Percentiles rank a stretch among this genome's conserved stretches.
phyloP scores from a whole-genome alignment of 805 yeast species.

The Candida verbasci region DNA sequence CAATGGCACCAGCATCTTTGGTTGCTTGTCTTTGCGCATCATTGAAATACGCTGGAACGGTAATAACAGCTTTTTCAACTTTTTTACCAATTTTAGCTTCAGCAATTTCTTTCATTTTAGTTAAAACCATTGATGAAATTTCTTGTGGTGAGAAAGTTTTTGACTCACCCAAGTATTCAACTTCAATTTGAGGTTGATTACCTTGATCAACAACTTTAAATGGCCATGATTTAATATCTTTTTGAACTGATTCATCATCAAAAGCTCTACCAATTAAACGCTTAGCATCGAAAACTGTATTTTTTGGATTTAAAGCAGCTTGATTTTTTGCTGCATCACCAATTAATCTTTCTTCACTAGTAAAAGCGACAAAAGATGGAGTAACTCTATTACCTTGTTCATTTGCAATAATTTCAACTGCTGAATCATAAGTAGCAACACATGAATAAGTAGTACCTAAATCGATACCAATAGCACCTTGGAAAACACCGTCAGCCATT shows the following conservation, averaged over 20 bases:
- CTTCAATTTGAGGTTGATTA: constrained; percentile 46
- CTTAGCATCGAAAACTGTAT: constrained; percentile 48
- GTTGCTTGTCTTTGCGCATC: constrained; percentile 50
- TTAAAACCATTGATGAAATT: constrained; percentile 46
- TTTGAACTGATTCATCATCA: constrained; percentile 58
- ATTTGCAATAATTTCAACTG: constrained; percentile 48
- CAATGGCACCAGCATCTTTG: constrained; percentile 50
- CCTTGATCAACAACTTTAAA: constrained; percentile 41
- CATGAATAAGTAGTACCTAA: constrained; percentile 50
- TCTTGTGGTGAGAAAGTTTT: constrained; percentile 47
- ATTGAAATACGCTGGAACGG: constrained; percentile 49
- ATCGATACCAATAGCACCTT: constrained; percentile 71
- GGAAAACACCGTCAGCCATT: constrained; percentile 98
- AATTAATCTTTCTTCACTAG: constrained; percentile 45
- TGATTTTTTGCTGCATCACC: constrained; percentile 51
- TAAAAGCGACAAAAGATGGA: constrained; percentile 48
- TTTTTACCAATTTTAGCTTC: constrained; percentile 82
- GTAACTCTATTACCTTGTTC: constrained; percentile 52
- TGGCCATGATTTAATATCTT: constrained; percentile 47
- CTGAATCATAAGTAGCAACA: constrained; percentile 48
- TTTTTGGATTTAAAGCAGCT: constrained; percentile 48
- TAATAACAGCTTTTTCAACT: constrained; percentile 53
- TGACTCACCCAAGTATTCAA: constrained; percentile 44
- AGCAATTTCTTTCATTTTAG: constrained; percentile 65
- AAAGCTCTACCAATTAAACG: constrained; percentile 60